Conservation (phyloP, 2,329 filamentous ascomycete genomes). For the Talaromyces sp. region DNA sequence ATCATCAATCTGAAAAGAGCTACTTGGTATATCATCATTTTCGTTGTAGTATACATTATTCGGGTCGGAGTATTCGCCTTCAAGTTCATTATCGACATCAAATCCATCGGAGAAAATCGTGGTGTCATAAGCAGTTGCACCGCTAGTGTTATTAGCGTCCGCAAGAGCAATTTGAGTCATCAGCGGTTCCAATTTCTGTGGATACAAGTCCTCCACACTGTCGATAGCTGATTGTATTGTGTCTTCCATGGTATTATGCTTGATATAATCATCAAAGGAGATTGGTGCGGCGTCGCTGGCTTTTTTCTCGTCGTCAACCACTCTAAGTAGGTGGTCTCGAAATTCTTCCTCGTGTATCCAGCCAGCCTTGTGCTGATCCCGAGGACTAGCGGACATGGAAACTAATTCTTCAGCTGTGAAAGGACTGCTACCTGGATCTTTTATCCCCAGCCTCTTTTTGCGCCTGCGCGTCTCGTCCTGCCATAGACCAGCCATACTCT, state of each 20-base stretch:
- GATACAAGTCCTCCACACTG: conserved; percentile 83
- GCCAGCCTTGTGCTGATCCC: conserved; percentile 66
- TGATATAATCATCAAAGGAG: conserved; percentile 65
- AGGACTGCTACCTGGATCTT: conserved; percentile 64
- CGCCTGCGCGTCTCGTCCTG: conserved; percentile 79
- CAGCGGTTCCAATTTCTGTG: conserved; percentile 53
- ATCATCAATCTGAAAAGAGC: conserved; percentile 19
- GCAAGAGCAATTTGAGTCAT: conserved; percentile 22
- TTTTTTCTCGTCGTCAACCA: conserved; percentile 62
- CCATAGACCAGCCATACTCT: conserved; percentile 93
- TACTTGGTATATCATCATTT: conserved; percentile 15
- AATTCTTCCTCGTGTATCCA: conserved; percentile 95
- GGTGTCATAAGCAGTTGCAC: conserved; percentile 62
- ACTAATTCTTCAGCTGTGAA: conserved; percentile 78
- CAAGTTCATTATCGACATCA: conserved; percentile 41
- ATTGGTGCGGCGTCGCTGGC: conserved; percentile 44
- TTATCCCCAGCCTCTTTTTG: conserved; percentile 65
- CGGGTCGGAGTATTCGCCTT: conserved; percentile 34
- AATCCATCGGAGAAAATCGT: conserved; percentile 51
- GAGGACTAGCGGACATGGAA: conserved; percentile 80
- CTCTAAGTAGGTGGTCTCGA: conserved; percentile 58
- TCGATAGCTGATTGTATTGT: conserved; percentile 72
- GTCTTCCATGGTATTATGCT: conserved; percentile 51
- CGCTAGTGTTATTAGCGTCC: conserved; percentile 20
- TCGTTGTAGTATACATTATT: conserved; percentile 22